Evolutionary conservation across 2,329 filamentous ascomycete genomes (phyloP).

Genomic region (Xylariaceae sp.): DNA sequence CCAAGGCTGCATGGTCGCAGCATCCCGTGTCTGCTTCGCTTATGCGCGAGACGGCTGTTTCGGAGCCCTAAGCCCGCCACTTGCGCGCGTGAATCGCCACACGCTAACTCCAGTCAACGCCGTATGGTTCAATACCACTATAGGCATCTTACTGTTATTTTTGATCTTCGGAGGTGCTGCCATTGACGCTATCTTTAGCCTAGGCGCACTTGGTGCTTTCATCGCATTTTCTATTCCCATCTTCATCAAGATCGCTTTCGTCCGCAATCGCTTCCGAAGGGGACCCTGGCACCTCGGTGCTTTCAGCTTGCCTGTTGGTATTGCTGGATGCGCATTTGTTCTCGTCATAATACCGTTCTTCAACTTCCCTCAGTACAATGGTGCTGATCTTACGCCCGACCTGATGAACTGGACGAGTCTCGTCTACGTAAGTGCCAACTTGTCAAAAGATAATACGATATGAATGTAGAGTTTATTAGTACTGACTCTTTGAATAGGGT

Average conservation of each 20-base stretch:
- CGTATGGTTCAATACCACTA: constrained; percentile 62
- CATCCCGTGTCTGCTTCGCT: constrained; percentile 66
- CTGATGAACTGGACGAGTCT: constrained; percentile 69
- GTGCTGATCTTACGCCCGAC: constrained; percentile 46
- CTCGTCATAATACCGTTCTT: constrained; percentile 66
- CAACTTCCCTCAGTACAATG: constrained; percentile 60
- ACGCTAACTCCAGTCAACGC: constrained; percentile 69
- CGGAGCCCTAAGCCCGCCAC: constrained; percentile 52
- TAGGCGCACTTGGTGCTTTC: constrained; percentile 67
- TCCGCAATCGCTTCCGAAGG: constrained; percentile 60
- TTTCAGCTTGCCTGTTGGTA: constrained; percentile 56
- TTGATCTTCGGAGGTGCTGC: constrained; percentile 64
- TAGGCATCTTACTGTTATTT: constrained; percentile 60
- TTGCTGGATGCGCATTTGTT: constrained; percentile 57
- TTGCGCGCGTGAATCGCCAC: constrained; percentile 57
- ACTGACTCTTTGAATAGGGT: constrained; percentile 39
- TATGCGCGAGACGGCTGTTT: constrained; percentile 73
- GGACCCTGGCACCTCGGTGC: constrained; percentile 68
- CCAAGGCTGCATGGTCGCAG: constrained; percentile 67
- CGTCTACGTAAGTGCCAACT: constrained; percentile 42
- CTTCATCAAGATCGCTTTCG: constrained; percentile 57
- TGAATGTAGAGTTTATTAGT: neutral
- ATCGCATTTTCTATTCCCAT: constrained; percentile 59
- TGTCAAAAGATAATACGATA: neutral
- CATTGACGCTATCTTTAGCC: constrained; percentile 67